Evolutionary conservation across 805 yeast species (phyloP).

Genomic region (Metschnikowia chrysomelidarum): DNA sequence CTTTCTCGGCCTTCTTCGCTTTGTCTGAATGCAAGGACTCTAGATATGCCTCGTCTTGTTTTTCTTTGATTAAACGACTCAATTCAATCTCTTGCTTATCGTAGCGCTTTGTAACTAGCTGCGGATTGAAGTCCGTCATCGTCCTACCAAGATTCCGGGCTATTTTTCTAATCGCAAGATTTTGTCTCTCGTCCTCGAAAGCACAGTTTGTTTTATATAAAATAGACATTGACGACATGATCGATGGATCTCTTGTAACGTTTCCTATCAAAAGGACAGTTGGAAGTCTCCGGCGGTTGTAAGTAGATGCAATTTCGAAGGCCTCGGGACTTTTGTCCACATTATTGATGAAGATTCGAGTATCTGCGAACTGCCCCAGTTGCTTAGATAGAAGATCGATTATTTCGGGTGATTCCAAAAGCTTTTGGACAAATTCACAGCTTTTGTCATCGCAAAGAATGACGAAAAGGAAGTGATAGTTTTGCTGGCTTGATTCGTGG

Average conservation of each 20-base stretch:
- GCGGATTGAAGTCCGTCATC: conserved; percentile 35
- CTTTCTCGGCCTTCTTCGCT: conserved; percentile 48
- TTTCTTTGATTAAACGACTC: conserved; percentile 37
- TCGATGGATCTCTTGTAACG: conserved; percentile 33
- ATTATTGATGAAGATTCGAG: conserved; percentile 30
- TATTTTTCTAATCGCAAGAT: conserved; percentile 20
- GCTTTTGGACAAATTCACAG: conserved; percentile 16
- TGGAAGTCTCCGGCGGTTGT: conserved; percentile 30
- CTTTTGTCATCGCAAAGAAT: conserved; percentile 29
- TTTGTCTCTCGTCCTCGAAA: conserved; percentile 19
- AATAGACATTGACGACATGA: conserved; percentile 40
- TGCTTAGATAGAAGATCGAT: conserved; percentile 18
- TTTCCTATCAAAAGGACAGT: conserved; percentile 39
- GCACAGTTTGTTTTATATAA: conserved; percentile 33
- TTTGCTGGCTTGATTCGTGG: conserved; percentile 27
- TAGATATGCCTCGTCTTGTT: conserved; percentile 43
- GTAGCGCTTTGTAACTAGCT: conserved; percentile 33
- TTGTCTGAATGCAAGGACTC: conserved; percentile 50
- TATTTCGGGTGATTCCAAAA: conserved; percentile 20
- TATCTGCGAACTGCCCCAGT: conserved; percentile 28
- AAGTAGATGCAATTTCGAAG: conserved; percentile 35
- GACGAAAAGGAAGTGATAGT: conserved; percentile 34
- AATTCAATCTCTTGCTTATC: conserved; percentile 43
- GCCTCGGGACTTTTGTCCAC: conserved; percentile 35
- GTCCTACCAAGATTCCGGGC: conserved; percentile 24